Base-by-base conservation (phyloP, 441 rosid species). In the Adansonia grandidieri region DNA sequence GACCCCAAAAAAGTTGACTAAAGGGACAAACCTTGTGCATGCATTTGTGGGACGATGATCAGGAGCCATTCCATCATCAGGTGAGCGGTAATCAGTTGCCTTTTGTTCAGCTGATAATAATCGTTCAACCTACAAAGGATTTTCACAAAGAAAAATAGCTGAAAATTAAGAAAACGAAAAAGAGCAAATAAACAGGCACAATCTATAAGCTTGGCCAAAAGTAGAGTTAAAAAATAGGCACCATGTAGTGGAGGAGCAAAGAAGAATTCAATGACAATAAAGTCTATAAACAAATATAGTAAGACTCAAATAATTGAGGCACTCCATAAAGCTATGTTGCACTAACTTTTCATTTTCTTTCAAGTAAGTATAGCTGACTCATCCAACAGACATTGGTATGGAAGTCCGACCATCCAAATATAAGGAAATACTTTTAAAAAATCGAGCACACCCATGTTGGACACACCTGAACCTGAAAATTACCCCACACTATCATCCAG, bases 11-110 rank as follows among this genome's bases (percentile, higher is more conserved):
- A 80, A 56, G 69, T 53, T 20, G 42, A 53, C 37, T 40, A 50
- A 77, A 69, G 37, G 71, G 66, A 85, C 80, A 73, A 90, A 94
- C 99, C 96, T 92, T 63, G 89, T 91, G 89, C 99, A 97, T 78
- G 98, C 98, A 90, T 64, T 95, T 78, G 99, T 97, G 82, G 99
- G 96, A 71, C 98, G 98, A 90, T 97, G 97, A 83, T 94, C 99
- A 79, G 96, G 93, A 84, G 88, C 89, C 73, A 92, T 88, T 80
- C 97, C 99, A 86, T 96, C 99, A 86, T 94, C 99, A 68, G 99
- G 97, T 73, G 96, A 96, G 53, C 87, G 87, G 86, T 91, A 96
- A 85, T 96, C 98, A 15, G 98, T 93, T 82, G 97, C 83, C 92
- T 90, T 96, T 78, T 94, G 99, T 82, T 96, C 98, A 80, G 97